These are phyloP conservation scores for Mortierella sp. DNA, from an alignment of 371 early-diverging fungal genomes.

Conservation along the genomic window DNA sequence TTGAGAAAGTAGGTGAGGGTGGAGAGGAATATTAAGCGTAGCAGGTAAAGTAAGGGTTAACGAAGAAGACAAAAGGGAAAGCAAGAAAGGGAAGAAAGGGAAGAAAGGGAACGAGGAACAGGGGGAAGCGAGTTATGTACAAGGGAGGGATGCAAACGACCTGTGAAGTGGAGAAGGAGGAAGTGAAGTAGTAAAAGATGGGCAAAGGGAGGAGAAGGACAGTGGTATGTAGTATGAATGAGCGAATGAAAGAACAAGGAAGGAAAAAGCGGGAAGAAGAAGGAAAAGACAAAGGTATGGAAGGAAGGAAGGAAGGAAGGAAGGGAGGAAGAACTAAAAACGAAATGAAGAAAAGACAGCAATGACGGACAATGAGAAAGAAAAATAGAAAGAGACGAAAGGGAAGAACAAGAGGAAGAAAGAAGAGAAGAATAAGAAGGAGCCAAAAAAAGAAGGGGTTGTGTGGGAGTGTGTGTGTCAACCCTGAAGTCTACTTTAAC, in stretches of 20 bases:
- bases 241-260: not conserved
- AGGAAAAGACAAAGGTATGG: not conserved
- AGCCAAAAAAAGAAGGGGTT: constrained; percentile 3
- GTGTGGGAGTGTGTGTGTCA: not conserved
- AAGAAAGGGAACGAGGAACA: not conserved
- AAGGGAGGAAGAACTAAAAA: not conserved
- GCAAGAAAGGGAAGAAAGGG: constrained; percentile 1
- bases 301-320: not conserved
- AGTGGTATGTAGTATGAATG: not conserved
- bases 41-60: not conserved
- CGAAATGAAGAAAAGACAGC: not conserved
- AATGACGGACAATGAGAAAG: not conserved
- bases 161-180: not conserved
- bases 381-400: not conserved
- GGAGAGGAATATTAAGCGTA: not conserved
- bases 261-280: not conserved
- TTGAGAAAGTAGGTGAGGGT: not conserved
- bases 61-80: not conserved
- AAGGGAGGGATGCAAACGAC: not conserved
- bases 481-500: not conserved
- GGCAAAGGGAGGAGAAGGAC: not conserved
- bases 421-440: not conserved
- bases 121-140: not conserved
- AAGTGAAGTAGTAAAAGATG: not conserved
- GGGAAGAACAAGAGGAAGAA: not conserved